Conservation (phyloP, 2,329 filamentous ascomycete species). For the Phyllosticta paracitricarpa region DNA sequence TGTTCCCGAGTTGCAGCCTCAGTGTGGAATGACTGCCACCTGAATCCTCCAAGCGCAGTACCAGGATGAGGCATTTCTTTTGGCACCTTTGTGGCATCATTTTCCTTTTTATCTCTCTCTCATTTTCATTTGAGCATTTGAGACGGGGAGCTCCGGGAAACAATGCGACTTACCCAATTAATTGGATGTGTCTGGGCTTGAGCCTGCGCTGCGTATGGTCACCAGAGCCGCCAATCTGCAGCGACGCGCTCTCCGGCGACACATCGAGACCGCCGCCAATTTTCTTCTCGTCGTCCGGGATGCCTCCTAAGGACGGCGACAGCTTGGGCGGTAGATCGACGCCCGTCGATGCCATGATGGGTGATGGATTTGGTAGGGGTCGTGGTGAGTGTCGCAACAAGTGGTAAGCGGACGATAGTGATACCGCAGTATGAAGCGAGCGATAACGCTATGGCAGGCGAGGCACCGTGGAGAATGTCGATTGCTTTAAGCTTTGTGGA, state of each 20-base stretch:
- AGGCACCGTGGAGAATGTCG: neutral
- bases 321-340: slow-evolving; percentile 17
- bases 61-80: too few relatives aligned
- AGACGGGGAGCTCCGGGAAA: neutral
- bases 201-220: slow-evolving; percentile 36
- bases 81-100: too few relatives aligned
- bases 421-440: neutral
- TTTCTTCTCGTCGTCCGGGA: slow-evolving; percentile 20
- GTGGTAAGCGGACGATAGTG: neutral
- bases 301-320: slow-evolving; percentile 15
- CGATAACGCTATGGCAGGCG: neutral
- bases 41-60: too few relatives aligned
- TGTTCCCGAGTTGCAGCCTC: too few relatives aligned
- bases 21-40: too few relatives aligned
- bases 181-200: slow-evolving; percentile 37
- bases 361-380: neutral
- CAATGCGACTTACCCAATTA: slow-evolving; percentile 26
- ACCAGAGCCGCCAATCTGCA: slow-evolving; percentile 10
- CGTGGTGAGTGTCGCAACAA: neutral
- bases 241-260: slow-evolving; percentile 8
- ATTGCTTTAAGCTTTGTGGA: neutral
- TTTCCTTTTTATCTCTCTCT: neutral
- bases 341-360: slow-evolving; percentile 26
- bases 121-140: neutral
- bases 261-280: slow-evolving; percentile 14